Conservation (phyloP, 1,139 yeast genomes). For the Geotrichum fermentans region DNA sequence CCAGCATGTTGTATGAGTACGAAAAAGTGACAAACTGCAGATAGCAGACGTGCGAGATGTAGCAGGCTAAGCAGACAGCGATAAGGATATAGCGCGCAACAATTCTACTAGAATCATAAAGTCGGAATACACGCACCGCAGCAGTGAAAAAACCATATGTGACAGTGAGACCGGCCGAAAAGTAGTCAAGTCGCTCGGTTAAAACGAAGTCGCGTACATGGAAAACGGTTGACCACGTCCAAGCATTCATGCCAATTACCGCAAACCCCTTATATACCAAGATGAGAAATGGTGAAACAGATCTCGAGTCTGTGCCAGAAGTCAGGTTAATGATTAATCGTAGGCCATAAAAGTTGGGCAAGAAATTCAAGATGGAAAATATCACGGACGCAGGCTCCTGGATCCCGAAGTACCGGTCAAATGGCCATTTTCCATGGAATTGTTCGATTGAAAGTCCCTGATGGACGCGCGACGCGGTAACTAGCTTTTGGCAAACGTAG, state of each 20-base stretch:
- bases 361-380: conserved; percentile 73
- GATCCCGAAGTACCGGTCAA: conserved; percentile 61
- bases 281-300: conserved; percentile 19
- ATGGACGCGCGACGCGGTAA: conserved; percentile 52
- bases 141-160: conserved; percentile 71
- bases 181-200: conserved; percentile 86
- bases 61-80: conserved; percentile 45
- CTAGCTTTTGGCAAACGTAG: conserved; percentile 77
- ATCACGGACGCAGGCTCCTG: conserved; percentile 83
- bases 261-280: conserved; percentile 46
- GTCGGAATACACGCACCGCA: conserved; percentile 51
- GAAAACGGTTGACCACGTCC: conserved; percentile 81
- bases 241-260: conserved; percentile 72
- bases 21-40: conserved; percentile 70
- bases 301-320: background rate
- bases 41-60: conserved; percentile 60
- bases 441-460: conserved; percentile 57
- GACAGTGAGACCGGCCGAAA: conserved; percentile 87
- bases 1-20: conserved; percentile 90
- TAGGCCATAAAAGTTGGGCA: conserved; percentile 67
- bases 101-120: conserved; percentile 44
- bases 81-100: conserved; percentile 36
- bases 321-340: conserved; percentile 33
- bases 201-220: conserved; percentile 75
- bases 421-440: conserved; percentile 98